phyloP scores from a whole-genome alignment of 2,329 filamentous ascomycete genomes.

The Claviceps fusiformis region DNA sequence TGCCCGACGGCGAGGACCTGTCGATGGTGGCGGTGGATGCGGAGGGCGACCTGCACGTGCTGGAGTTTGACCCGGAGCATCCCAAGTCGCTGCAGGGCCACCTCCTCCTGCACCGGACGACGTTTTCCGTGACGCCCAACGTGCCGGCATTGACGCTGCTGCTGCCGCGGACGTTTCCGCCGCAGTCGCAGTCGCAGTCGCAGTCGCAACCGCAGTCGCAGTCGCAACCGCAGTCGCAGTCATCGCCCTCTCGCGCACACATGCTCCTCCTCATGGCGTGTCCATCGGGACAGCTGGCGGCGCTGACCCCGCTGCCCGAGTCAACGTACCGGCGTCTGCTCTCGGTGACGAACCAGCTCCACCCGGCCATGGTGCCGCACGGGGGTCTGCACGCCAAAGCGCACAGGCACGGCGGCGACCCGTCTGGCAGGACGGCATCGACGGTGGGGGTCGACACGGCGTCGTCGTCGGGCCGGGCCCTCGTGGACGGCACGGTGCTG shows the following conservation, averaged over 20 bases:
- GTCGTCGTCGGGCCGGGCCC: constrained; percentile 42
- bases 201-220: too few species aligned
- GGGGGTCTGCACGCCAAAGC: constrained; percentile 75
- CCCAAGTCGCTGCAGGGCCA: constrained; percentile 86
- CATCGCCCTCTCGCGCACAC: constrained; percentile 15
- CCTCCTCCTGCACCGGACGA: constrained; percentile 71
- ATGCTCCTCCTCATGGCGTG: constrained; percentile 60
- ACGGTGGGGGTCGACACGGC: constrained; percentile 41
- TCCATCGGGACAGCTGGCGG: constrained; percentile 59
- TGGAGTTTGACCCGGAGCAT: constrained; percentile 92
- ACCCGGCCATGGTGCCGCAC: constrained; percentile 59
- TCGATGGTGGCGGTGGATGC: constrained; percentile 74
- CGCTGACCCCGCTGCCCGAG: constrained; percentile 68
- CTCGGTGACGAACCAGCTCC: constrained; percentile 67
- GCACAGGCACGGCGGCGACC: constrained; percentile 43
- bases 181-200: constrained; percentile 13
- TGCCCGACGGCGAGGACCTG: constrained; percentile 73
- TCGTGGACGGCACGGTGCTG: constrained; percentile 69
- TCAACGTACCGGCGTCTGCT: constrained; percentile 70
- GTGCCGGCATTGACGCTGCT: constrained; percentile 62
- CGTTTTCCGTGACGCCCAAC: constrained; percentile 75
- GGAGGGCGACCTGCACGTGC: constrained; percentile 72
- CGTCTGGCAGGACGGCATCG: constrained; percentile 16
- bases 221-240: too few species aligned
- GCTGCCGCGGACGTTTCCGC: constrained; percentile 49